These are phyloP conservation scores for Crepidotus variabilis DNA, from an alignment of 768 basidiomycete genomes.

Conservation along the genomic window DNA sequence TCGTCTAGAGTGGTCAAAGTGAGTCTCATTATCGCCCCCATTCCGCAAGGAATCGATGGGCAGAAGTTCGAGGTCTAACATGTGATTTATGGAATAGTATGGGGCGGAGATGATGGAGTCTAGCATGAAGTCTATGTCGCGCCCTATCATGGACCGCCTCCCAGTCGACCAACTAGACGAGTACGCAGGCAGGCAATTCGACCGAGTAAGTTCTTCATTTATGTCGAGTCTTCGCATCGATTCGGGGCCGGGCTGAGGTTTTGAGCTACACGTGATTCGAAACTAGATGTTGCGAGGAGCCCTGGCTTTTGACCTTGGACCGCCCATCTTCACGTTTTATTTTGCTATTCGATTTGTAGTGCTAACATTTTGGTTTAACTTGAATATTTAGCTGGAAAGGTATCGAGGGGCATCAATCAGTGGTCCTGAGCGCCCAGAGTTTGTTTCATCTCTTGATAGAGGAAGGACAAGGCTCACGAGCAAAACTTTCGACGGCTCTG, in stretches of 20 bases:
- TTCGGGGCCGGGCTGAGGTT: too few species aligned
- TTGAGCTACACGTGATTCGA: background rate
- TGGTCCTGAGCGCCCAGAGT: conserved; percentile 12
- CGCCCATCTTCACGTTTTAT: conserved; percentile 2
- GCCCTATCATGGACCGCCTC: conserved; percentile 76
- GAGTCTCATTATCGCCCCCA: background rate
- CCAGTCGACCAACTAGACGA: conserved; percentile 79
- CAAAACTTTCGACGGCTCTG: background rate
- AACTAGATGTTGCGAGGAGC: background rate
- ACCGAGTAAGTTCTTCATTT: conserved; percentile 62
- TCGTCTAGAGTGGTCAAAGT: conserved; percentile 86
- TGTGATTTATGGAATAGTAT: conserved; percentile 48
- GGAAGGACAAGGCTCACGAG: conserved; percentile 12
- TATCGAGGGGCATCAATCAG: conserved; percentile 40
- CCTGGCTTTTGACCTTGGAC: conserved; percentile 5
- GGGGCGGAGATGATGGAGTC: conserved; percentile 87
- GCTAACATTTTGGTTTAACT: background rate
- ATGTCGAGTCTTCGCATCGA: too few species aligned
- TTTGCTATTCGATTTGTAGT: background rate
- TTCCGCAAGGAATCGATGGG: too few species aligned
- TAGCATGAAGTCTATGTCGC: conserved; percentile 74
- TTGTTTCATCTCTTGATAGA: background rate
- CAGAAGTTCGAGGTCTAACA: too few species aligned
- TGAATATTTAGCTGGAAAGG: conserved; percentile 41
- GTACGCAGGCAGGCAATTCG: conserved; percentile 85